Conservation (phyloP, 2,329 filamentous ascomycete genomes). For the Diaporthe caulivora region DNA sequence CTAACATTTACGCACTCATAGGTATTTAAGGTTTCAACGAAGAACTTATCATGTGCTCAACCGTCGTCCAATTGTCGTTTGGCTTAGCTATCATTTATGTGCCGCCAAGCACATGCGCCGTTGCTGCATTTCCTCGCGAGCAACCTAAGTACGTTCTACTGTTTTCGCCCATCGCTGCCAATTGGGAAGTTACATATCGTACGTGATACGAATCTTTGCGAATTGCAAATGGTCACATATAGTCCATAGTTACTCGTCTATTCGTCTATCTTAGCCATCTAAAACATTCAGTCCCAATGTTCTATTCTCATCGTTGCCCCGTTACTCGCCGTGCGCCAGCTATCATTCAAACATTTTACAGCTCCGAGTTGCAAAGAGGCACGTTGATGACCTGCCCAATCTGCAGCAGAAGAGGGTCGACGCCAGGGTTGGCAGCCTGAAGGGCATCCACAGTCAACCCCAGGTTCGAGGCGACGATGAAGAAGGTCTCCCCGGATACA, state of each 20-base stretch:
- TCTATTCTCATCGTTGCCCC: not conserved
- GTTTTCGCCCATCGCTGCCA: no score
- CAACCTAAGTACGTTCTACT: no score
- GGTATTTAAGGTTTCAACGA: no score
- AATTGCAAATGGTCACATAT: no score
- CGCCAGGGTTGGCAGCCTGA: constrained; percentile 18
- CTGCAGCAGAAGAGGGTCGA: constrained; percentile 4
- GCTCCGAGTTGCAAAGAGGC: not conserved
- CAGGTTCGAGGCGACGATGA: constrained; percentile 6
- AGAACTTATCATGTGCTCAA: no score
- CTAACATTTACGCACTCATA: no score
- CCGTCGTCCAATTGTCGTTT: no score
- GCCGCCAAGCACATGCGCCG: no score
- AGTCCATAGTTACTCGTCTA: not conserved
- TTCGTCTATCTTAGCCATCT: not conserved
- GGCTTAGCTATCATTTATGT: no score
- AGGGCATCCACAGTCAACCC: constrained; percentile 14
- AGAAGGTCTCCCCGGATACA: constrained; percentile 5
- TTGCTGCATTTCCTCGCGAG: no score
- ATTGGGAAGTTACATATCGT: no score
- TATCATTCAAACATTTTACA: not conserved
- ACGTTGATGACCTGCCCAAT: constrained; percentile 14
- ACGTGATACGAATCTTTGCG: no score
- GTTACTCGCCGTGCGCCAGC: not conserved
- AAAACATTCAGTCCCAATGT: not conserved